phyloP scores from a whole-genome alignment of 257 asterid genomes.

The Thymus quinquecostatus region DNA sequence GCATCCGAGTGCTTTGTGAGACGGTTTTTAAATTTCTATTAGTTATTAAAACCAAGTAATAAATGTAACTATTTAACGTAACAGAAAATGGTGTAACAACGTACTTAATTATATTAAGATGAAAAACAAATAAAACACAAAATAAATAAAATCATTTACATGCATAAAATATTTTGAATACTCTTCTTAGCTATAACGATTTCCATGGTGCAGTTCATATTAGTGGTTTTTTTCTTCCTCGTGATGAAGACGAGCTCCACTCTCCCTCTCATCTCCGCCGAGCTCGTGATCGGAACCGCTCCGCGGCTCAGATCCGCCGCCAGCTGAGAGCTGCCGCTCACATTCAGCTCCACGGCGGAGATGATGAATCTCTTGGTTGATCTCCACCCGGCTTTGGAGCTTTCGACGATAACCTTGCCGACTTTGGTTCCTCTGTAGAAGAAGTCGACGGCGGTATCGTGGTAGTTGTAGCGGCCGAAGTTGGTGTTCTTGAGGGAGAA shows the following conservation, averaged over 20 bases:
- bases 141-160: conserved; percentile 28
- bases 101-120: no score
- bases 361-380: conserved; percentile 34
- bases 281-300: conserved; percentile 30
- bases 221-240: conserved; percentile 40
- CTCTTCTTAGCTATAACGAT: conserved; percentile 18
- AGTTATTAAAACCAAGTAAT: no score
- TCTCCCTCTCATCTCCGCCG: conserved; percentile 45
- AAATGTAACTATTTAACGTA: no score
- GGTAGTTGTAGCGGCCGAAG: conserved; percentile 46
- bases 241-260: conserved; percentile 38
- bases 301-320: conserved; percentile 38
- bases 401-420: conserved; percentile 32
- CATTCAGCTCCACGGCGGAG: conserved; percentile 26
- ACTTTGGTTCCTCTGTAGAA: conserved; percentile 24
- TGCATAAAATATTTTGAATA: conserved; percentile 22
- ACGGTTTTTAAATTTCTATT: no score
- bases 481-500: conserved; percentile 46
- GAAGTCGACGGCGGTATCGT: conserved; percentile 32
- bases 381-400: conserved; percentile 31
- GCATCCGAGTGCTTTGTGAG: no score
- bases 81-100: no score
- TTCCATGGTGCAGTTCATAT: conserved; percentile 45
- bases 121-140: no score
- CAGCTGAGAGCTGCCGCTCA: conserved; percentile 11